Conservation (phyloP, 768 basidiomycete species). For the Symmetrospora coprosmae region DNA sequence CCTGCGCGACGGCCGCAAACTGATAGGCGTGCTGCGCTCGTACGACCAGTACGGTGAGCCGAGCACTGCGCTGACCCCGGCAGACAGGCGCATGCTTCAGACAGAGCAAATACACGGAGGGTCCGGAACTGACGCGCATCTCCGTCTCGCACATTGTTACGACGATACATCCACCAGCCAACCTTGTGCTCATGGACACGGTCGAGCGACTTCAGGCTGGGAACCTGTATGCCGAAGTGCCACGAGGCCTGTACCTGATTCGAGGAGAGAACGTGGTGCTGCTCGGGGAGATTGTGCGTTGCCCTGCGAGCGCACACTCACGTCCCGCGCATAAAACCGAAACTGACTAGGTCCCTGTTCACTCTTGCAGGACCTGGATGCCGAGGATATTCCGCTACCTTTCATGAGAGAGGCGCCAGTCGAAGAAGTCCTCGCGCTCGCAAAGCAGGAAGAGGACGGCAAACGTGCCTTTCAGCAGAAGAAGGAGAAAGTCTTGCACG, state of each 20-base stretch:
- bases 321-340: not conserved
- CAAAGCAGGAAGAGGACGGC: constrained; percentile 55
- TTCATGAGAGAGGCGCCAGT: constrained; percentile 58
- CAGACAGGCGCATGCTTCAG: too few species aligned
- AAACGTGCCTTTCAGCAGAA: not conserved
- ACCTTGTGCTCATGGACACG: constrained; percentile 90
- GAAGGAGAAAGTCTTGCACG: constrained; percentile 67
- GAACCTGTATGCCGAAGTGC: constrained; percentile 64
- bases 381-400: constrained; percentile 70
- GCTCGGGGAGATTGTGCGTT: constrained; percentile 83
- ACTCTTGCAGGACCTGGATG: constrained; percentile 62
- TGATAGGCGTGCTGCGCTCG: constrained; percentile 86
- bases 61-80: not conserved
- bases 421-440: constrained; percentile 57
- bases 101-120: too few species aligned
- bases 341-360: constrained; percentile 12
- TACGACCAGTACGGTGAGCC: constrained; percentile 95
- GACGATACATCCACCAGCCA: constrained; percentile 59
- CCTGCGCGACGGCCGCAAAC: constrained; percentile 85
- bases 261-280: constrained; percentile 97
- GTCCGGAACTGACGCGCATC: too few species aligned
- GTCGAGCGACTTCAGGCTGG: constrained; percentile 81
- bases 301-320: not conserved
- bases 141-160: not conserved
- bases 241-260: constrained; percentile 80